These are phyloP conservation scores for Cerrena zonata DNA, from an alignment of 1,284 basidiomycete genomes.

Conservation along the genomic window DNA sequence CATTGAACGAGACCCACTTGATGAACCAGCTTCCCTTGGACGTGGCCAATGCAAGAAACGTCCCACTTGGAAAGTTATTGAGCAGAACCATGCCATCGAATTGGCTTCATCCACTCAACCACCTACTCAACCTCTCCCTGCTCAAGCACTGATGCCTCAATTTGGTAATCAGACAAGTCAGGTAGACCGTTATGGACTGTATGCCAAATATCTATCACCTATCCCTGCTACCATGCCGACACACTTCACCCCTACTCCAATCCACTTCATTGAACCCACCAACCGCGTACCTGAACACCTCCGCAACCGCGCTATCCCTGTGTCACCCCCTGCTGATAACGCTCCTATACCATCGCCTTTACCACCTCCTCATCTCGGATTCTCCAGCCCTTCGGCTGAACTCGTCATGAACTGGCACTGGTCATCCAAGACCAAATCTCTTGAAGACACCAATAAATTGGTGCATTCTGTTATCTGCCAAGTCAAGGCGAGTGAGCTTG, in stretches of 20 bases:
- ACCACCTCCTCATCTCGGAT: neutral
- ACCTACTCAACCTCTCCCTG: neutral
- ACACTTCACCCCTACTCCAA: neutral
- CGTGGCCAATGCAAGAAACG: too few relatives aligned
- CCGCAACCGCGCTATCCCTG: neutral
- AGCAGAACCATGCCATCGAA: neutral
- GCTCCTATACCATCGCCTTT: neutral
- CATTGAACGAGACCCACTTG: too few relatives aligned
- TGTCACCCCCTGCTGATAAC: neutral
- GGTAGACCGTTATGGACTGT: conserved; percentile 1
- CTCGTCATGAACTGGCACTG: conserved; percentile 24
- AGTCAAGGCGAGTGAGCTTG: neutral
- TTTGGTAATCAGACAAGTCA: neutral
- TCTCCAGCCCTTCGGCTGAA: conserved; percentile 14
- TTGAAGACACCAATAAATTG: conserved; percentile 19
- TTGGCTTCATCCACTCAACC: neutral
- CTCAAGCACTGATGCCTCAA: neutral
- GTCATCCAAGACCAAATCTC: conserved; percentile 17
- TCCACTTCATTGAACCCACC: neutral
- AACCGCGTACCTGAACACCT: neutral
- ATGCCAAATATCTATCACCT: neutral
- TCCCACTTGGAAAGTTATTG: neutral
- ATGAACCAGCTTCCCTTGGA: too few relatives aligned
- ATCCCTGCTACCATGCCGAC: neutral
- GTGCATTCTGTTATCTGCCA: conserved; percentile 21